phyloP scores from a whole-genome alignment of 352 stramenopile species.

The Peronospora tabacina region DNA sequence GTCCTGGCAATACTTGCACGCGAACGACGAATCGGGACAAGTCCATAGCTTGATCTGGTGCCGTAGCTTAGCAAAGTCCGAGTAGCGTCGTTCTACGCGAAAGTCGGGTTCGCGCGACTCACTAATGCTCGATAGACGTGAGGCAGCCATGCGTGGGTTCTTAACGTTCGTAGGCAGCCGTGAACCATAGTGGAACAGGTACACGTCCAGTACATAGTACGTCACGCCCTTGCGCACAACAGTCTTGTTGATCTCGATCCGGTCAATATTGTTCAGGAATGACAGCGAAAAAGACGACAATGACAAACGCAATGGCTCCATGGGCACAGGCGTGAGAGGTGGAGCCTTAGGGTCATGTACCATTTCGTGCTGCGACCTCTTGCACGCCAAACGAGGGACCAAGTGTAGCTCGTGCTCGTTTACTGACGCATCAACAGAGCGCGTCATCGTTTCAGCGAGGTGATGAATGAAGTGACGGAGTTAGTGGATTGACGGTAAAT shows the following conservation, averaged over 20 bases:
- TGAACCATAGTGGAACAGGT: slow-evolving; percentile 43
- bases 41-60: slow-evolving; percentile 36
- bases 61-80: slow-evolving; percentile 48
- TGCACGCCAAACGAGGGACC: slow-evolving; percentile 23
- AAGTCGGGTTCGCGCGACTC: slow-evolving; percentile 36
- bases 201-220: slow-evolving; percentile 54
- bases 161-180: slow-evolving; percentile 40
- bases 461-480: too few species aligned
- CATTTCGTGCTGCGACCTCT: slow-evolving; percentile 22
- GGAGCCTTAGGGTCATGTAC: slow-evolving; percentile 23
- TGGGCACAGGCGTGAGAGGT: slow-evolving; percentile 29
- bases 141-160: slow-evolving; percentile 30
- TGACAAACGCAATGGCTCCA: slow-evolving; percentile 38
- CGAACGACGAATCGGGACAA: slow-evolving; percentile 39
- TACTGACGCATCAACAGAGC: neutral
- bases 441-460: slow-evolving; percentile 11
- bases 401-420: slow-evolving; percentile 18
- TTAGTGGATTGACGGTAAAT: too few species aligned
- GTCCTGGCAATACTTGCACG: slow-evolving; percentile 55
- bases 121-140: slow-evolving; percentile 16
- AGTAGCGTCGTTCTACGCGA: slow-evolving; percentile 51
- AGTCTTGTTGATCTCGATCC: slow-evolving; percentile 42
- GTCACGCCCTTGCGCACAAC: slow-evolving; percentile 34
- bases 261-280: slow-evolving; percentile 50
- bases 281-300: slow-evolving; percentile 25